These are phyloP conservation scores for Gnomoniopsis smithogilvyi DNA, from an alignment of 2,329 filamentous ascomycete species.

Conservation along the genomic window DNA sequence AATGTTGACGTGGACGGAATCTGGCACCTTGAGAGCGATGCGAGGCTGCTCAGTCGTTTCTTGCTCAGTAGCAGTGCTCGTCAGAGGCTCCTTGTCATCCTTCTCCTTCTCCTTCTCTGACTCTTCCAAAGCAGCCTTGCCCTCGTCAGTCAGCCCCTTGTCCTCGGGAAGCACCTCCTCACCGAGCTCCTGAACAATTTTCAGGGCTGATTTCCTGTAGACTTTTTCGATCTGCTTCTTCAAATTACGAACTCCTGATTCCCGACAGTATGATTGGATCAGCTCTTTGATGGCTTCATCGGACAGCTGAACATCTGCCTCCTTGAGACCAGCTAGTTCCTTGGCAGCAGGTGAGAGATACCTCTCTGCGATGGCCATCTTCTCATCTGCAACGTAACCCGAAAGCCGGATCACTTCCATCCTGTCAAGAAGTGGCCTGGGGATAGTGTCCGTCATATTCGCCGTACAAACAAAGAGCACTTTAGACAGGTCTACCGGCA, in stretches of 20 bases:
- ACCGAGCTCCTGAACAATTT: constrained; percentile 93
- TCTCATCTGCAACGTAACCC: constrained; percentile 96
- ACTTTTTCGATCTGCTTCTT: constrained; percentile 99
- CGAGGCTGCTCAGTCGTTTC: constrained; percentile 70
- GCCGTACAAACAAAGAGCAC: constrained; percentile 98
- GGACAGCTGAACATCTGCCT: constrained; percentile 83
- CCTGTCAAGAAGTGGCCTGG: constrained; percentile 85
- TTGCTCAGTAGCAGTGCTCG: constrained; percentile 44
- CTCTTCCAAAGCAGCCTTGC: constrained; percentile 72
- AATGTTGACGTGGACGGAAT: constrained; percentile 81
- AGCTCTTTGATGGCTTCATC: constrained; percentile 90
- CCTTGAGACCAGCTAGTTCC: constrained; percentile 84
- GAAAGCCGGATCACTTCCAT: constrained; percentile 98
- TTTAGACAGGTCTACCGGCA: constrained; percentile 95
- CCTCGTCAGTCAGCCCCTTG: constrained; percentile 79
- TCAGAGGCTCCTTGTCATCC: constrained; percentile 31
- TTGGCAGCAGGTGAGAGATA: constrained; percentile 95
- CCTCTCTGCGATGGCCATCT: constrained; percentile 94
- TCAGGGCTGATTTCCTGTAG: constrained; percentile 93
- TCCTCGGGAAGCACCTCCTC: constrained; percentile 79
- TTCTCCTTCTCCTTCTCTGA: constrained; percentile 59
- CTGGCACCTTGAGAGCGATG: constrained; percentile 77
- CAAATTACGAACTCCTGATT: constrained; percentile 93
- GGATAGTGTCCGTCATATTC: constrained; percentile 98
- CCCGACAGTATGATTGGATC: constrained; percentile 97